phyloP scores from a whole-genome alignment of 495 filamentous ascomycete genomes.

The Podospora tetraspora region DNA sequence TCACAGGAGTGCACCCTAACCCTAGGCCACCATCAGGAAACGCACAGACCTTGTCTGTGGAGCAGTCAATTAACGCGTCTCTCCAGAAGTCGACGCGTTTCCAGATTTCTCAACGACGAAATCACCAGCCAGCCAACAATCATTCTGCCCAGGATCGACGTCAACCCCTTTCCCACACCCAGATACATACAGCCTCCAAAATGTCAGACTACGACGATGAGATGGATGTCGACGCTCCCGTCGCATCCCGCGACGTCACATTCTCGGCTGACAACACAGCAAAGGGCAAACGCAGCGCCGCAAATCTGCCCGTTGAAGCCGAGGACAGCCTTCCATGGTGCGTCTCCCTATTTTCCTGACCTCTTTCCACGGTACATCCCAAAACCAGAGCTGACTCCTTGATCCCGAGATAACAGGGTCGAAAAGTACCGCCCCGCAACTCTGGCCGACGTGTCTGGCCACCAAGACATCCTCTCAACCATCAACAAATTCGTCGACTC shows the following conservation, averaged over 20 bases:
- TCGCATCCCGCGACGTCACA: constrained; percentile 47
- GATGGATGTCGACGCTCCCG: constrained; percentile 73
- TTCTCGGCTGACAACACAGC: constrained; percentile 61
- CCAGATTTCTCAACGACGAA: not conserved
- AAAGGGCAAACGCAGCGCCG: constrained; percentile 86
- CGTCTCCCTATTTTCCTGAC: not conserved
- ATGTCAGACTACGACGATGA: constrained; percentile 95
- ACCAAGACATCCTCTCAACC: constrained; percentile 93
- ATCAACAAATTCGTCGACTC: constrained; percentile 95
- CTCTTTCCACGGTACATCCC: not conserved
- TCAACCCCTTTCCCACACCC: not conserved
- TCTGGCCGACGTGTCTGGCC: constrained; percentile 89
- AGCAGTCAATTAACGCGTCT: not conserved
- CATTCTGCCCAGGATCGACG: not conserved
- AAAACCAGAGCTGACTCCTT: not conserved
- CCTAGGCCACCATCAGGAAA: not conserved
- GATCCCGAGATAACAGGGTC: constrained; percentile 57
- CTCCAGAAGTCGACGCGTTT: not conserved
- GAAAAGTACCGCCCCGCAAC: constrained; percentile 93
- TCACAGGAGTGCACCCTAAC: not conserved
- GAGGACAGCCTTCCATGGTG: constrained; percentile 94
- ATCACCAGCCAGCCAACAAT: not conserved
- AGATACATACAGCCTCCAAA: constrained; percentile 7
- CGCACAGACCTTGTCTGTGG: not conserved
- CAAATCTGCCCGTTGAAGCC: constrained; percentile 88